Base-by-base conservation (phyloP, 345 rosid species). In the Linum tenue region DNA sequence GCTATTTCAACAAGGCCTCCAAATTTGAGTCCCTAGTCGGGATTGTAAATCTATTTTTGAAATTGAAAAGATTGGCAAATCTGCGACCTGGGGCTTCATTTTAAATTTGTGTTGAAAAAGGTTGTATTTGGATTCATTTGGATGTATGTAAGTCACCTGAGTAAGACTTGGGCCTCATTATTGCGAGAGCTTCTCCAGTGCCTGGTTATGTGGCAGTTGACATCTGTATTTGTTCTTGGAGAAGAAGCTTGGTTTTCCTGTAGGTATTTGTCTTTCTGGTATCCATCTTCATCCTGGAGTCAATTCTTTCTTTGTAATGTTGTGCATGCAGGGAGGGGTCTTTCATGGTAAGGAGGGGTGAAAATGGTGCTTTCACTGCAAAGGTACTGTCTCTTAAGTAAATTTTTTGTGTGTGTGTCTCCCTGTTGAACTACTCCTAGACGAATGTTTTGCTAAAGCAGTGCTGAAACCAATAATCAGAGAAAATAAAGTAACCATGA, bases 291-390 rank as follows among this genome's bases (percentile, higher is more conserved):
- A 68, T 61, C 66, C 42, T 31, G 35, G 60, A 17, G 40, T 72
- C 50, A 71, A 73, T 62, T 60, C 60, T 73, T 35, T 43, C 31
- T 22, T 22, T 22, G 31, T 4, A 42, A 64, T 3, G 9, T 70
- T 70, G 10, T 74, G 56, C 39, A 42, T 83, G 83, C 84, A 85
- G 90, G 84, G 77, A 72, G 43, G 80, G 81, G 50, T 72, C 73
- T 56, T 74, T 74, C 37, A 70, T 71, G 41, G 75, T 37, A 74
- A 72, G 79, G 64, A 71, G 81, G 64, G 69, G 75, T 76, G 57
- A 59, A 16, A 76, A 74, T 71, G 74, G 83, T 66, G 69, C 65
- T 42, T 80, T 70, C 69, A 50, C 73, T 37, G 68, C 77, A 7
- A 86, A 91, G 96, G 98, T 91, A 77, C n/a, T 59, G 22, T 57